Evolutionary conservation across 2,329 filamentous ascomycete genomes (phyloP), one percentile per base, ranked within the genome.

Genomic region (Huntiella savannae): DNA sequence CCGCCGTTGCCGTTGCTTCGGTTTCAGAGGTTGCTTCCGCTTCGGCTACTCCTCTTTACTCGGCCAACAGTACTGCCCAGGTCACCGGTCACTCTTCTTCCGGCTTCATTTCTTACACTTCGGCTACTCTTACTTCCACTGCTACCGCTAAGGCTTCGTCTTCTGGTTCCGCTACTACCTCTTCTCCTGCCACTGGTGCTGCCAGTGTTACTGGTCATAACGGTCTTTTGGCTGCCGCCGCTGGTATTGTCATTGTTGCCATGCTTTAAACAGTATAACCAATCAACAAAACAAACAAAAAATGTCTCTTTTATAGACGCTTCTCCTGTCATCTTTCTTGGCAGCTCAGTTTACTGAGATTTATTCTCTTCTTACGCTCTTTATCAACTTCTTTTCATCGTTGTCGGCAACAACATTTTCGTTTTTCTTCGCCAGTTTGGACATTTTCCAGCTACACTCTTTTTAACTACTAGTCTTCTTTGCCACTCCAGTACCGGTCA

Each of bases 241-340:
- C 64, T 38, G 70, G 68, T 45, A 63, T 71, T 53, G 55, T 69
- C n/a, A 62, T 62, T 40, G 65, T 65, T 12, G 67, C 63, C n/a
- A 52, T 75, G 48, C 58, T 75, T 56, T 76, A 71, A 64, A 48
- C 22, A 40, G 16, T 15, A 36, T 19, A 17, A 19, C 33, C 4
- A 19, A 33, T 4, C 36, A 11, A 36, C 17, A 19, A 28, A 28
- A n/a, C n/a, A 32, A 43, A 43, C 32, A 40, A 44, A 33, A 37
- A 43, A 40, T 39, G 33, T 32, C 8, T 16, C 36, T 38, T 40
- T 40, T 43, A 41, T 44, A 42, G 39, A 22, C 36, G n/a, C 34
- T 36, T 38, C 38, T 37, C 17, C 19, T 44, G 41, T 42, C 46
- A 33, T 49, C 36, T 28, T 28, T 28, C 13, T 28, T 8, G 17